These are phyloP conservation scores for Globisporangium lucens DNA, from an alignment of 352 stramenopile genomes.

Conservation along the genomic window DNA sequence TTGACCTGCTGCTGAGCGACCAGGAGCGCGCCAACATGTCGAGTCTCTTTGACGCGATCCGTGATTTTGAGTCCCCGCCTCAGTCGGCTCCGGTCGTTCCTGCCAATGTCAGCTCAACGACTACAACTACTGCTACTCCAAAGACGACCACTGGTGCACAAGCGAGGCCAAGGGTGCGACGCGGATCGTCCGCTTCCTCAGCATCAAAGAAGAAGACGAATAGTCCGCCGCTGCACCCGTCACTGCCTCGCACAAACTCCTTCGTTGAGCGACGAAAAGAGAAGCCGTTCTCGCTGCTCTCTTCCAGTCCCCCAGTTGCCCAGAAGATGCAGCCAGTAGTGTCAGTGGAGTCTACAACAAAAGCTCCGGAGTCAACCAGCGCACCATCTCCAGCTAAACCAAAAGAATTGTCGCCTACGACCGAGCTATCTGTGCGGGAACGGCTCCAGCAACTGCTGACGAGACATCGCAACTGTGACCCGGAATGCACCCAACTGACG, in stretches of 20 bases:
- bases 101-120: conserved; percentile 1
- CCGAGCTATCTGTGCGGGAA: conserved; percentile 15
- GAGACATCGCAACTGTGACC: not conserved
- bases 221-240: conserved; percentile 22
- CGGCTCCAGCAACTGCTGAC: conserved; percentile 25
- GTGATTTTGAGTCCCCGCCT: conserved; percentile 54
- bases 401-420: not conserved
- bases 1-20: conserved; percentile 62
- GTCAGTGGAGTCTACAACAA: not conserved
- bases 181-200: conserved; percentile 3
- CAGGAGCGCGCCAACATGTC: conserved; percentile 59
- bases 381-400: not conserved
- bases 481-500: conserved; percentile 25
- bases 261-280: conserved; percentile 2
- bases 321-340: not conserved
- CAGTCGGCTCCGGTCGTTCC: conserved; percentile 14
- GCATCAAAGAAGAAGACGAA: conserved; percentile 23
- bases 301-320: not conserved
- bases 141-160: conserved; percentile 16
- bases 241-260: not conserved
- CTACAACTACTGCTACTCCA: not conserved
- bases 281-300: conserved; percentile 24
- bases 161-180: conserved; percentile 7
- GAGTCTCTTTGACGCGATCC: conserved; percentile 66
- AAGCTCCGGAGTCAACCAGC: not conserved